Conservation (phyloP, 345 rosid species). For the Euphorbia lathyris region DNA sequence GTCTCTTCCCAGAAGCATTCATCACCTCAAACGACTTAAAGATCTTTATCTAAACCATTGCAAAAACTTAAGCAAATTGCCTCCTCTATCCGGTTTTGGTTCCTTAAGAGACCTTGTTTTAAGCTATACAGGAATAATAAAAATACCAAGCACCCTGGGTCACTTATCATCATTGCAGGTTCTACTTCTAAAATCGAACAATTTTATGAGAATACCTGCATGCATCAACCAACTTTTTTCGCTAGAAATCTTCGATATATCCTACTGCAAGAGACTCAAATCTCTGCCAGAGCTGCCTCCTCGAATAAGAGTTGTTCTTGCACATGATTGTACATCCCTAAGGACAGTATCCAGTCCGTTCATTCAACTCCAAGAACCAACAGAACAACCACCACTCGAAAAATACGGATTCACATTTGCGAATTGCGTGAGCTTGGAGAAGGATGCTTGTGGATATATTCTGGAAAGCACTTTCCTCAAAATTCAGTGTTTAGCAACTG, state of each 20-base stretch:
- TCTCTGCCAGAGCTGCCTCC: slow-evolving; percentile 17
- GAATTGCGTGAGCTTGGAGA: slow-evolving; percentile 7
- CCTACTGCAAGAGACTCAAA: slow-evolving; percentile 6
- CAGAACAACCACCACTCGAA: neutral
- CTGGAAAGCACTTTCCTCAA: neutral
- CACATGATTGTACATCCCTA: slow-evolving; percentile 4
- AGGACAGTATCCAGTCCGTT: slow-evolving; percentile 9
- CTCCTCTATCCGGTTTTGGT: neutral
- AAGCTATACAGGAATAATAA: neutral
- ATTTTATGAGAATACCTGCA: slow-evolving; percentile 9
- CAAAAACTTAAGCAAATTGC: slow-evolving; percentile 10
- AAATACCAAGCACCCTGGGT: neutral
- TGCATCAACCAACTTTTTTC: slow-evolving; percentile 9
- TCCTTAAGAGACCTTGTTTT: slow-evolving; percentile 2
- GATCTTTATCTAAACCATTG: slow-evolving; percentile 2
- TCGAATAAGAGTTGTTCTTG: neutral
- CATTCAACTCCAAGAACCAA: neutral
- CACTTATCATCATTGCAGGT: slow-evolving; percentile 3
- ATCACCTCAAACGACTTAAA: neutral
- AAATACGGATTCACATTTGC: neutral
- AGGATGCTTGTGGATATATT: neutral
- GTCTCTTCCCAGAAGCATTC: slow-evolving; percentile 2
- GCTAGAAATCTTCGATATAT: neutral
- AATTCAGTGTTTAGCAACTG: neutral
- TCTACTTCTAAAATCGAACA: slow-evolving; percentile 7